Base-by-base conservation (phyloP, 1,284 basidiomycete species). In the Leccinum fallax region DNA sequence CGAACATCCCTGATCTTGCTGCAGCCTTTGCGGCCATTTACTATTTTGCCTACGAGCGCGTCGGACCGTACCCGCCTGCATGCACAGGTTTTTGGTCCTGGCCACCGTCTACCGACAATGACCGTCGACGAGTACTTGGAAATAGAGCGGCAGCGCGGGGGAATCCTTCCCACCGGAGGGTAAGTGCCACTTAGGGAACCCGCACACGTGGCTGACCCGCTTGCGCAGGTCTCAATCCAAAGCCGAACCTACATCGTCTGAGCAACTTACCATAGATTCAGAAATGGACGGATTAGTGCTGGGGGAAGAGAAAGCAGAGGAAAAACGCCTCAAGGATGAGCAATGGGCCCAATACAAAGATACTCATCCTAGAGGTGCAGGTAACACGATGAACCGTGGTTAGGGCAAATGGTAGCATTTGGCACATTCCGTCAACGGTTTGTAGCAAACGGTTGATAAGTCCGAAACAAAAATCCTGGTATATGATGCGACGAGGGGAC, bases 301-400 rank as follows among this genome's bases (percentile, higher is more conserved):
- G 34, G 93, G 87, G 0, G 87, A 89, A 59, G 79, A 86, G 66
- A 94, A 89, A 63, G 83, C 76, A 15, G 95, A 97, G 74, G 81
- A 87, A 72, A 90, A 92, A 76, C 78, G 93, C 53, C 80, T 82
- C 67, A 92, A 94, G 73, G 92, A 95, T 64, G 94, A 96, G 73
- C 86, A 86, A 28, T 97, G 95, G 95, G 93, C 93, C 11, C 78
- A 77, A 63, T 97, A 85, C 69, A 93, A 91, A 7, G 94, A 96
- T 61, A 82, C 80, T 19, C 88, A 96, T 75, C 86, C 88, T 10
- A 87, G 83, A 68, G 96, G 95, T 0, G 89, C 89, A 16, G 96
- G 96, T 4, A 98, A 98, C 74, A 96, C 91, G 2, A 95, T 97
- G 93, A 98, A 97, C 75, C 84, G 94, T 60, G 95, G 95, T 61